Evolutionary conservation across 2,329 filamentous ascomycete species (phyloP), one percentile per base, ranked within the genome.

Genomic region (Trichoderma sp.): DNA sequence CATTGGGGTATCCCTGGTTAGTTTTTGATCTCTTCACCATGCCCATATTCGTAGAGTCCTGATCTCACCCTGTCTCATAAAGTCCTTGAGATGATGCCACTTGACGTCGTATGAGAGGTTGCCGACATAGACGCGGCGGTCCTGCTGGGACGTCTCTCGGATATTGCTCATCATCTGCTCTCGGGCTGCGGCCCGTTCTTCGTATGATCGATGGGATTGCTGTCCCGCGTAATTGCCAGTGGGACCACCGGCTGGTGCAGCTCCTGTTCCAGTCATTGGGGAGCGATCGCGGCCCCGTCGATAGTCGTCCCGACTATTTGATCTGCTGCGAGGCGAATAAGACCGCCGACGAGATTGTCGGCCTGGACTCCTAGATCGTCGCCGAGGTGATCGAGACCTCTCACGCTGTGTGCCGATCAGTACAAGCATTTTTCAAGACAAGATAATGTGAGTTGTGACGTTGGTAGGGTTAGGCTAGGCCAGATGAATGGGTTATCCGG

Each of bases 51-150:
- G 66, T 34, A 77, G 74, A 76, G 77, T 62, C 66, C 36, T 26
- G n/a, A 28, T 76, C 92, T 87, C 87, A 98, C 96, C 95, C 90
- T 97, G 94, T 89, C 96, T 93, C 96, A 99, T 99, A 82, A 98
- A 98, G 86, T 99, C 96, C 87, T 99, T 99, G 75, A 99, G 90
- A 81, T 98, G 96, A 87, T 98, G 95, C 96, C 96, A 99, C 87
- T 99, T 99, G 83, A 99, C 96, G 87, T 99, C 96, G 87, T 99
- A 99, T 64, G 95, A 96, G 78, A 99, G 89, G 82, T 99, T 99
- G 84, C 96, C 96, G 82, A 99, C 96, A 83, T 99, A 99, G 89
- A 99, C 96, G 77, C 96, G 95, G 81, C 96, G 95, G 88, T 99
- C 96, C 85, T 99, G 96, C 83, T 98, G 96, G 74, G 96, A 98